Evolutionary conservation across 257 asterid species (phyloP), one percentile per base, ranked within the genome.

Genomic region (Euphrasia confusa): DNA sequence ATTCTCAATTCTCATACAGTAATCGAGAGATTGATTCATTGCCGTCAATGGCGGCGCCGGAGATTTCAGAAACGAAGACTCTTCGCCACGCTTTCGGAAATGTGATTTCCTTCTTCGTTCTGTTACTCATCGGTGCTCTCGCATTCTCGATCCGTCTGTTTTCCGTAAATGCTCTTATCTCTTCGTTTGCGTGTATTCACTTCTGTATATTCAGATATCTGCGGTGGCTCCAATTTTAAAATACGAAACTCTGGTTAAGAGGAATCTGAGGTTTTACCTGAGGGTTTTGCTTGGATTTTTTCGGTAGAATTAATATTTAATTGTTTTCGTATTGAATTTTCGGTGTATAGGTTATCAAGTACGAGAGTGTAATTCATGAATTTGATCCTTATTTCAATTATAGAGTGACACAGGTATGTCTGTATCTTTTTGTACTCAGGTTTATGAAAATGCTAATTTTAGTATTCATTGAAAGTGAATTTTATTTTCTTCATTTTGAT

Each of bases 101-200:
- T 70, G 97, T 86, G 68, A 76, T 92, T 21, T 81, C 95, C 14
- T 45, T 84, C 55, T 69, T 85, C 83, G 81, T 86, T 67, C 95
- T 92, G 61, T 67, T 89, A 40, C 88, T 92, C 70, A 92, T 92
- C 70, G 99, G 99, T 55, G 84, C 89, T 53, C 67, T 72, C 42
- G 99, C 97, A 63, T 92, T 92, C 92, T 86, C 99, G 85, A 92
- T 92, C 96, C 99, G 99, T 67, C 84, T 89, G 4, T 92, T 92
- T 80, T 92, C 99, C 6, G 99, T 92, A 78, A 74, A 60, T 11
- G 61, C 58, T 44, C 30, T 24, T 70, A 30, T 53, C 58, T 33
- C 39, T 39, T 49, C 9, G 32, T 66, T 54, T 17, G 50, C 48
- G 1, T 42, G 10, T 64, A 24, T 21, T 21, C 24, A 21, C 24